Percentiles rank a stretch among this genome's conserved stretches.
Evolutionary conservation across 768 basidiomycete species (phyloP).

Genomic region (Lentinula detonsa): DNA sequence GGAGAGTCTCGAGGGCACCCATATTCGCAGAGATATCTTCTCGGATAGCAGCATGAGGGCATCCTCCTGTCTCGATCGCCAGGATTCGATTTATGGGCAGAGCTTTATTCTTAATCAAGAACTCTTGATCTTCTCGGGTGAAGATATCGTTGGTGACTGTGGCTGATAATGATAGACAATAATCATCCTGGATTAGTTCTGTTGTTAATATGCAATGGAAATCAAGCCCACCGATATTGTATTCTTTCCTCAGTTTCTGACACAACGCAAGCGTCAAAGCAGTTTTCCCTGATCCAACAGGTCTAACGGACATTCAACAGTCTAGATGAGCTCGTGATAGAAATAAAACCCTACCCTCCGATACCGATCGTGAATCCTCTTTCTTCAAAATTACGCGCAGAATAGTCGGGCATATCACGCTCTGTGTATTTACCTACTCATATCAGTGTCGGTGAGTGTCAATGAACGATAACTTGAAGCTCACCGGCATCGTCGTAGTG

Average conservation of each 20-base stretch:
- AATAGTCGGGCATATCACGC: slow-evolving; percentile 88
- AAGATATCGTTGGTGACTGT: slow-evolving; percentile 99
- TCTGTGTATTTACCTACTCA: slow-evolving; percentile 81
- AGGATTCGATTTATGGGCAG: slow-evolving; percentile 81
- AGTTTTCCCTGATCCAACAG: slow-evolving; percentile 98
- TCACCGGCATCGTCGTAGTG: slow-evolving; percentile 84
- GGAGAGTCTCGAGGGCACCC: slow-evolving; percentile 91
- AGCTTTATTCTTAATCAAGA: slow-evolving; percentile 89
- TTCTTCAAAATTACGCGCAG: slow-evolving; percentile 79
- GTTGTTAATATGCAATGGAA: neutral
- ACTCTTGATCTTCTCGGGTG: slow-evolving; percentile 96
- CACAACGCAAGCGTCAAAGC: slow-evolving; percentile 90
- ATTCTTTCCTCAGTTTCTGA: slow-evolving; percentile 68
- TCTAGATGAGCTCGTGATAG: neutral
- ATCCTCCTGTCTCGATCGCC: slow-evolving; percentile 97
- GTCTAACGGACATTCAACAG: slow-evolving; percentile 39
- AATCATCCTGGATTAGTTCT: neutral
- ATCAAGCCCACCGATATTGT: slow-evolving; percentile 76
- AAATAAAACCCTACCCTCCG: slow-evolving; percentile 67
- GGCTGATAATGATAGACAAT: slow-evolving; percentile 36
- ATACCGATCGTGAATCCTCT: slow-evolving; percentile 97
- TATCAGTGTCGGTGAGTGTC: neutral
- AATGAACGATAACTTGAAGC: slow-evolving; percentile 7
- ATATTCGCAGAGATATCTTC: slow-evolving; percentile 98
- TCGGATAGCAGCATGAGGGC: slow-evolving; percentile 96